phyloP scores from a whole-genome alignment of 805 yeast species.

The Middelhovenomyces tepae region DNA sequence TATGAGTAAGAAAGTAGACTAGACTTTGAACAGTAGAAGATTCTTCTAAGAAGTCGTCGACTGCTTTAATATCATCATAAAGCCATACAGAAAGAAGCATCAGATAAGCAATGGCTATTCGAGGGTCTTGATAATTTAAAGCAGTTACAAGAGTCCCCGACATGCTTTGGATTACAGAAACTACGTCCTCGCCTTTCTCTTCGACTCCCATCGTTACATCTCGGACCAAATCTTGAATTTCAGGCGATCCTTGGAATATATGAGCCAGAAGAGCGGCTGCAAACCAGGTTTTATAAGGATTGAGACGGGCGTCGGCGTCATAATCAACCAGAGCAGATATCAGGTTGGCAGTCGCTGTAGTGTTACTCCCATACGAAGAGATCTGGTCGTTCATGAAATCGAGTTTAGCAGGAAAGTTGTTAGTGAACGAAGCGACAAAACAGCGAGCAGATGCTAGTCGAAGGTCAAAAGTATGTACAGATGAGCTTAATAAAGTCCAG shows the following conservation, averaged over 20 bases:
- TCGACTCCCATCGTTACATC: conserved; percentile 46
- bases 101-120: conserved; percentile 69
- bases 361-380: conserved; percentile 27
- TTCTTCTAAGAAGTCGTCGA: conserved; percentile 65
- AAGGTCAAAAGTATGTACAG: conserved; percentile 77
- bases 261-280: conserved; percentile 57
- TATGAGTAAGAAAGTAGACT: conserved; percentile 52
- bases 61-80: conserved; percentile 68
- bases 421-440: conserved; percentile 57
- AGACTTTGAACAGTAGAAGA: conserved; percentile 57
- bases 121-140: conserved; percentile 52
- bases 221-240: conserved; percentile 30
- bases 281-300: conserved; percentile 87
- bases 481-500: conserved; percentile 73
- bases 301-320: conserved; percentile 59
- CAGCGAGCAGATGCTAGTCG: conserved; percentile 64
- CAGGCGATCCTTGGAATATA: conserved; percentile 39
- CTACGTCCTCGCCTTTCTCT: conserved; percentile 52
- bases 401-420: conserved; percentile 51
- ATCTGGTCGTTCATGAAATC: conserved; percentile 65
- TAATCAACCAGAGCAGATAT: conserved; percentile 67
- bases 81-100: conserved; percentile 69
- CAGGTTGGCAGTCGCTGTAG: conserved; percentile 42
- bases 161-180: conserved; percentile 64
- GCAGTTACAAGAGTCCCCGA: conserved; percentile 65